These are phyloP conservation scores for sunflower (Helianthus annuus) DNA, from an alignment of 129 eudicot species.

Conservation along the genomic window DNA sequence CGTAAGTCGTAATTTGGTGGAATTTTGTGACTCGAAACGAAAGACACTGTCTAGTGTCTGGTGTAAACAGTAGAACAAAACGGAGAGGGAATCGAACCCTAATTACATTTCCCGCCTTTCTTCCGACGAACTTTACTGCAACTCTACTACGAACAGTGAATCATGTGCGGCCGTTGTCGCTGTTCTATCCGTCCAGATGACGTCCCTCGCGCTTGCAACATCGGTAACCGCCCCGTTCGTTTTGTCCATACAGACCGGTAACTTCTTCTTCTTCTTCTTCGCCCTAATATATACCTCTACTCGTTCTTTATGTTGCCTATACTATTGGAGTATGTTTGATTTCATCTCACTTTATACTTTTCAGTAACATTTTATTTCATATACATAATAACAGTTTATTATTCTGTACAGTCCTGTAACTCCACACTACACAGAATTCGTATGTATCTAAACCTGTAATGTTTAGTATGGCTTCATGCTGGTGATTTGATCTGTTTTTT, in stretches of 20 bases:
- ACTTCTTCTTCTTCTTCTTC: neutral
- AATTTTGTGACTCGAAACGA: too few relatives aligned
- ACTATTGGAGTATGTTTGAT: neutral
- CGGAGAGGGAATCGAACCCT: slow-evolving; percentile 8
- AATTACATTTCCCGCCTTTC: slow-evolving; percentile 38
- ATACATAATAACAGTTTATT: too few relatives aligned
- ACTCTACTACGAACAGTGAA: neutral
- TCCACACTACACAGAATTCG: neutral
- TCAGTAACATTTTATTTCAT: neutral
- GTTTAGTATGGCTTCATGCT: neutral
- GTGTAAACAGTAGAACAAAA: neutral
- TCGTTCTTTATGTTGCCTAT: neutral
- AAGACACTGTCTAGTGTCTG: too few relatives aligned
- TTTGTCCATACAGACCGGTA: slow-evolving; percentile 67
- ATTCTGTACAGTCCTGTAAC: neutral
- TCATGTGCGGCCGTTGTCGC: slow-evolving; percentile 85
- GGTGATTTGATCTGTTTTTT: neutral
- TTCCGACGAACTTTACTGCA: slow-evolving; percentile 7
- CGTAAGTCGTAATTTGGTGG: too few relatives aligned
- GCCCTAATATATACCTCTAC: too few relatives aligned
- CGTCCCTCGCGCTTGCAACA: slow-evolving; percentile 65
- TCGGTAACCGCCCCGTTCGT: slow-evolving; percentile 61
- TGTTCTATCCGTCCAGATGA: slow-evolving; percentile 75
- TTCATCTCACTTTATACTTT: neutral
- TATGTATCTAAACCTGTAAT: neutral